phyloP scores from a whole-genome alignment of 352 stramenopile genomes.

The Phytophthora podocarpi region DNA sequence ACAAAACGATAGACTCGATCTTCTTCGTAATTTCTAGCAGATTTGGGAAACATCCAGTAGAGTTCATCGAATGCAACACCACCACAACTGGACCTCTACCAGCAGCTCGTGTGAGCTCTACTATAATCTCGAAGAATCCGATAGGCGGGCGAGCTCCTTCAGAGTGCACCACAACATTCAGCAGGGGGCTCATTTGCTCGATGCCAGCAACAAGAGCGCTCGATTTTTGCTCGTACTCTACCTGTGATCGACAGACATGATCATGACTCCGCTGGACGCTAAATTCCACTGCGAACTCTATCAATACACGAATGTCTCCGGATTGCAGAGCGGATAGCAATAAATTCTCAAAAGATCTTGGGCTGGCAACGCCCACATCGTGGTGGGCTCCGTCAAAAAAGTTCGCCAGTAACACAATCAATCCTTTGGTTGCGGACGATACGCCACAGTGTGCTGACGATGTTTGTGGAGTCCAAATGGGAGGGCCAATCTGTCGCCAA shows the following conservation, averaged over 20 bases:
- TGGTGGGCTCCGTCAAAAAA: constrained; percentile 67
- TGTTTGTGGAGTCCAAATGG: constrained; percentile 25
- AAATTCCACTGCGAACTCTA: constrained; percentile 46
- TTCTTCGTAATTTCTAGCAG: constrained; percentile 57
- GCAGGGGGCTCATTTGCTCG: constrained; percentile 56
- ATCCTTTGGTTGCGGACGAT: background rate
- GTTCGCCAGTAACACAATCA: constrained; percentile 53
- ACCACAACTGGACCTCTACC: constrained; percentile 33
- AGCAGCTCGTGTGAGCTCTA: constrained; percentile 45
- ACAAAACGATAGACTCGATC: constrained; percentile 56
- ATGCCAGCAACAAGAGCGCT: constrained; percentile 41
- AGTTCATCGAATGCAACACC: constrained; percentile 60
- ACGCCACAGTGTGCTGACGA: background rate
- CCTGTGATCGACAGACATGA: constrained; percentile 54
- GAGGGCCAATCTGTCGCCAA: constrained; percentile 53
- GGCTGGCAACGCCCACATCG: constrained; percentile 37
- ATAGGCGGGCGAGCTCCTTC: constrained; percentile 19
- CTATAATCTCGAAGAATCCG: constrained; percentile 60
- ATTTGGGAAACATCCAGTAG: constrained; percentile 52
- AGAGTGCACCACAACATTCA: constrained; percentile 51
- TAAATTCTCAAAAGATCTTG: constrained; percentile 68
- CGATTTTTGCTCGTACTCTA: constrained; percentile 59
- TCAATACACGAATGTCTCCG: constrained; percentile 52
- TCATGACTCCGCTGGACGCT: constrained; percentile 42
- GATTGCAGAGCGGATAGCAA: constrained; percentile 55